Evolutionary conservation across 768 basidiomycete species (phyloP).

Genomic region (Tephrocybe sp.): DNA sequence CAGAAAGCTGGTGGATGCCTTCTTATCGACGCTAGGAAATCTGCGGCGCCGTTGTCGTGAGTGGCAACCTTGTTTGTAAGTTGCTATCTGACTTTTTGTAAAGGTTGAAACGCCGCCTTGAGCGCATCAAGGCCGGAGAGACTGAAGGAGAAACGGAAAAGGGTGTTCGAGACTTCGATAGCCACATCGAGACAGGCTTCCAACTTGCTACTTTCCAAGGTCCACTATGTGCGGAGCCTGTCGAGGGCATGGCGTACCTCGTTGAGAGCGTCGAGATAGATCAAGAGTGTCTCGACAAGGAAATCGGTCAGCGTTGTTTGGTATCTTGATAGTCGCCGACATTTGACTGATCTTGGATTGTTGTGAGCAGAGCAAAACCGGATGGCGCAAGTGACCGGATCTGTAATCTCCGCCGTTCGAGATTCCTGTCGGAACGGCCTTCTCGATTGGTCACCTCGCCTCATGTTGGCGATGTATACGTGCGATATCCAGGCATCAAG

Average conservation of each 20-base stretch:
- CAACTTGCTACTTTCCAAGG: conserved; percentile 94
- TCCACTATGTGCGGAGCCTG: conserved; percentile 92
- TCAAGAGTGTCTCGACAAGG: conserved; percentile 54
- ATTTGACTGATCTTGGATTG: conserved; percentile 16
- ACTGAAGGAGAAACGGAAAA: conserved; percentile 32
- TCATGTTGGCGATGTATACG: conserved; percentile 98
- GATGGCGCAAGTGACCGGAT: conserved; percentile 85
- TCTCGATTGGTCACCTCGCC: conserved; percentile 95
- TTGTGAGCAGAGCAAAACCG: conserved; percentile 64
- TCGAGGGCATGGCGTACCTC: conserved; percentile 91
- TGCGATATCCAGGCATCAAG: conserved; percentile 98
- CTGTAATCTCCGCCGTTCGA: conserved; percentile 83
- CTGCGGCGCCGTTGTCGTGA: conserved; percentile 51
- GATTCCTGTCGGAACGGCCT: conserved; percentile 90
- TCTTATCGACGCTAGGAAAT: conserved; percentile 70
- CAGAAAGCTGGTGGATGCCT: conserved; percentile 84
- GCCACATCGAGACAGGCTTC: conserved; percentile 89
- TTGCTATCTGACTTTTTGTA: conserved; percentile 11
- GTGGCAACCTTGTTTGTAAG: conserved; percentile 25
- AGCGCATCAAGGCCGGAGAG: conserved; percentile 34
- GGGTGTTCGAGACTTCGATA: conserved; percentile 63
- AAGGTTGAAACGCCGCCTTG: conserved; percentile 56
- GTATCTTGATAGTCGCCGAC: not conserved
- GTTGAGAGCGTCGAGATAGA: conserved; percentile 76
- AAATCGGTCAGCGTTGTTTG: conserved; percentile 54